Base-by-base conservation (phyloP, 2,329 filamentous ascomycete genomes). In the Paraconiothyrium brasiliense region DNA sequence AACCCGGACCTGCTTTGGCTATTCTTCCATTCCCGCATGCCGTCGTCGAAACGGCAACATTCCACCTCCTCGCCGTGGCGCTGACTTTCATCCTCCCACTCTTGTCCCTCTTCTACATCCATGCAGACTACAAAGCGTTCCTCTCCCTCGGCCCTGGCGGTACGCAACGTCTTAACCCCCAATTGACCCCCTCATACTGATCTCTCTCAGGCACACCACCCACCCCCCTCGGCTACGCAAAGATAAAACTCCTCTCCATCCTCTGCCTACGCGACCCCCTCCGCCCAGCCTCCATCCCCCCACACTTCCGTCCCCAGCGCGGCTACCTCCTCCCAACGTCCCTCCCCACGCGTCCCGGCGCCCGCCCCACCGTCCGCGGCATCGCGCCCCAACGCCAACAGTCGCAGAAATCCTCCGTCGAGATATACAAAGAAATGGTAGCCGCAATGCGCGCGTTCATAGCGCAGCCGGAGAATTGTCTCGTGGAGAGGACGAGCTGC, bases 381-480 rank as follows among this genome's bases (percentile, higher is more conserved):
- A 92, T 96, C 60, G 92, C 92, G 0, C 92, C 92, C 0, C 92
- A 97, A 72, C 86, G 92, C 2, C 92, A 96, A 78, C 83, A 90
- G 20, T 86, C 90, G 75, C 92, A 96, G 73, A 84, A 84, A 44
- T 86, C 87, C 69, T n/a, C 79, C 82, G 67, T 83, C 83, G 2
- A 77, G 79, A 59, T 85, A 83, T 71, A 86, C 54, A 46, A 13
- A 0, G 55, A 11, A 0, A 65, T 78, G 0, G 70, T 72, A 6
- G 46, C 34, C 2, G 58, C 58, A 1, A 69, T 79, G 39, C 59
- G 64, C 3, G 35, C 20, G 0, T 60, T 78, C 11, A 68, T 76
- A 1, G 32, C 43, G 0, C 69, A 75, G 2, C 70, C 75, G 0
- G 56, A 58, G 3, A 77, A 78, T 41, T 57, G 62, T 11, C 67